phyloP scores from a whole-genome alignment of 805 yeast species.

The Yarrowia keelungensis region DNA sequence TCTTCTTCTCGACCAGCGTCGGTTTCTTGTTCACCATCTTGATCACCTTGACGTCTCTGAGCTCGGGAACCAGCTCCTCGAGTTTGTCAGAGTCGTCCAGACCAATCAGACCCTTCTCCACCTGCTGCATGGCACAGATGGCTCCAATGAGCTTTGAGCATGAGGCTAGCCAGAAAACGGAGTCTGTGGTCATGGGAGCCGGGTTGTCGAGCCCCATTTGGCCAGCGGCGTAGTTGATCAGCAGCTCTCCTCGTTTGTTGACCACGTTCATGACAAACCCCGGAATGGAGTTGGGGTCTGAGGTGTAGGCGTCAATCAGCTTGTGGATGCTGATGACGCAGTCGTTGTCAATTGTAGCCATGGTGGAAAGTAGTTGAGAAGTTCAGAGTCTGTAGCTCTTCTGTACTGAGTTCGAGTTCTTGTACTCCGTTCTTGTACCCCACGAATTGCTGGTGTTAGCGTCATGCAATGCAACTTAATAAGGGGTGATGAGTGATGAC shows the following conservation, averaged over 20 bases:
- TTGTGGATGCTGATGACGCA: constrained; percentile 31
- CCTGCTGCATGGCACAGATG: constrained; percentile 49
- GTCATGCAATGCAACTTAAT: background rate
- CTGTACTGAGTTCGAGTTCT: too few species aligned
- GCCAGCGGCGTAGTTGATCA: constrained; percentile 40
- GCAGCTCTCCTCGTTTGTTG: constrained; percentile 33
- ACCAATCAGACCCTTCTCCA: constrained; percentile 49
- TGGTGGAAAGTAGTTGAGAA: background rate
- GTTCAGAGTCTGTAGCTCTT: too few species aligned
- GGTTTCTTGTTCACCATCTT: constrained; percentile 42
- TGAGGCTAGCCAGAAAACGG: constrained; percentile 49
- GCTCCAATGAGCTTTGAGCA: constrained; percentile 50
- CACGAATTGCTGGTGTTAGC: background rate
- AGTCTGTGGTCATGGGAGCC: constrained; percentile 44
- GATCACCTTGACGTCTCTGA: constrained; percentile 43
- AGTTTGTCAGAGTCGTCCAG: constrained; percentile 50
- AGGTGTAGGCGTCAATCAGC: constrained; percentile 25
- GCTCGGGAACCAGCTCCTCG: constrained; percentile 49
- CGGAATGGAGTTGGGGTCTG: constrained; percentile 3
- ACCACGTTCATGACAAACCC: constrained; percentile 34
- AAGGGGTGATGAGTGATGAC: too few species aligned
- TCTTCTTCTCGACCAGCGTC: constrained; percentile 47
- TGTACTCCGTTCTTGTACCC: too few species aligned
- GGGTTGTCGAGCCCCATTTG: constrained; percentile 38
- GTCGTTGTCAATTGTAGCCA: constrained; percentile 17